These are phyloP conservation scores for Xylariomycetidae sp. DNA, from an alignment of 2,329 filamentous ascomycete species.

Conservation along the genomic window DNA sequence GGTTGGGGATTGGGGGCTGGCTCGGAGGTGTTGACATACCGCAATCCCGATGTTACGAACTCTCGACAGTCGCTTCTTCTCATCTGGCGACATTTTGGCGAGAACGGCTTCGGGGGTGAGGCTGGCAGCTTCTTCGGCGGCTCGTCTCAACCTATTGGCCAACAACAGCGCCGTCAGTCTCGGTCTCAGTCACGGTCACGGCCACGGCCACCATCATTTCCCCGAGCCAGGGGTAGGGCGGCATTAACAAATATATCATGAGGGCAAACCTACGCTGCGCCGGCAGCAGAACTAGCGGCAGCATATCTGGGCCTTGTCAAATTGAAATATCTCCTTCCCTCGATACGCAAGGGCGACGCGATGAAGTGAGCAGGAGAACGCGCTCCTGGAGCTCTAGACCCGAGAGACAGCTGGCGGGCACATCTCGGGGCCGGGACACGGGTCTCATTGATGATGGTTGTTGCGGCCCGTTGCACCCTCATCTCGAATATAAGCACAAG, in stretches of 20 bases:
- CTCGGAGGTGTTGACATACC: constrained; percentile 48
- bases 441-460: constrained; percentile 33
- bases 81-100: constrained; percentile 74
- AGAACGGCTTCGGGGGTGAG: constrained; percentile 60
- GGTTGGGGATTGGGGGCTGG: no score
- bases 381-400: constrained; percentile 19
- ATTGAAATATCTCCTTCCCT: constrained; percentile 35
- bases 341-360: constrained; percentile 26
- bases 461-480: constrained; percentile 35
- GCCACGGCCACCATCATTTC: no score
- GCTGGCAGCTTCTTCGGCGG: constrained; percentile 49
- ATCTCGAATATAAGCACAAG: constrained; percentile 26
- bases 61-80: constrained; percentile 70
- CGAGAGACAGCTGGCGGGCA: no score
- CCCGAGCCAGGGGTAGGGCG: no score
- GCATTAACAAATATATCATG: no score
- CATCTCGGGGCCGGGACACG: constrained; percentile 29
- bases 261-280: constrained; percentile 35
- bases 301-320: constrained; percentile 29
- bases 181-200: no score
- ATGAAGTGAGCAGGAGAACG: constrained; percentile 27
- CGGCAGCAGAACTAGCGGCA: constrained; percentile 26
- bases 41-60: constrained; percentile 98
- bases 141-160: constrained; percentile 36
- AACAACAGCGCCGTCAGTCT: constrained; percentile 4